A percentile compares a stretch with the other conserved stretches of the same genome.
These are phyloP conservation scores for Elongisporangium anandrum DNA, from an alignment of 352 stramenopile genomes.

Conservation along the genomic window DNA sequence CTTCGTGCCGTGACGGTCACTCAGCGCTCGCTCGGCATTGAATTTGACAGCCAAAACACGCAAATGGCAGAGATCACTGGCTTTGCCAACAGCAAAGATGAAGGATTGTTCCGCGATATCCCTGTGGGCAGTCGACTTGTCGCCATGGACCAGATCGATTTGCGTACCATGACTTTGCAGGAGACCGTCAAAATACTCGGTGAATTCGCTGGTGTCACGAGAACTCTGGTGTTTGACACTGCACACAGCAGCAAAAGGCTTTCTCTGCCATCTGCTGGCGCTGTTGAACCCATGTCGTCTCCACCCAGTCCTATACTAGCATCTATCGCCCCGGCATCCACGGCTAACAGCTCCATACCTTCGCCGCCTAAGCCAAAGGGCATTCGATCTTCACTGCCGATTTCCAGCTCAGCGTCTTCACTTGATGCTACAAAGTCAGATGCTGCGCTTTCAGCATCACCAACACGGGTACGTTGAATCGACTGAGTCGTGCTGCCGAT, in stretches of 20 bases:
- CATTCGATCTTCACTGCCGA: not conserved
- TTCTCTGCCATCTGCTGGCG: not conserved
- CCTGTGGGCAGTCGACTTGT: conserved; percentile 39
- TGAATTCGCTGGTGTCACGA: conserved; percentile 16
- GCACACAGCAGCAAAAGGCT: conserved; percentile 1
- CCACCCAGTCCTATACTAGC: not conserved
- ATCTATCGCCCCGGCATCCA: not conserved
- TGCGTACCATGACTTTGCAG: conserved; percentile 27
- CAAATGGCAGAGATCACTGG: conserved; percentile 16
- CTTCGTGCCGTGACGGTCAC: conserved; percentile 15
- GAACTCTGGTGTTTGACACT: conserved; percentile 37
- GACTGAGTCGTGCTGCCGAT: no score
- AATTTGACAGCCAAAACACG: conserved; percentile 19
- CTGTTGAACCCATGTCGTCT: not conserved
- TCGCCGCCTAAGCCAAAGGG: not conserved
- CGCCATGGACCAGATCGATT: conserved; percentile 38
- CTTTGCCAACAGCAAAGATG: conserved; percentile 8
- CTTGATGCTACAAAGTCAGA: not conserved
- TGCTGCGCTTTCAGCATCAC: not conserved
- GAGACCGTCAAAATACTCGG: conserved; percentile 30
- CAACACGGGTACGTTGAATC: not conserved
- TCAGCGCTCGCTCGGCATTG: conserved; percentile 20
- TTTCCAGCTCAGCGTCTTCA: not conserved
- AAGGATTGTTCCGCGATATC: conserved; percentile 14
- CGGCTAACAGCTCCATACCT: not conserved